Evolutionary conservation across 2,329 filamentous ascomycete species (phyloP).

Genomic region (Volutella citrinella): DNA sequence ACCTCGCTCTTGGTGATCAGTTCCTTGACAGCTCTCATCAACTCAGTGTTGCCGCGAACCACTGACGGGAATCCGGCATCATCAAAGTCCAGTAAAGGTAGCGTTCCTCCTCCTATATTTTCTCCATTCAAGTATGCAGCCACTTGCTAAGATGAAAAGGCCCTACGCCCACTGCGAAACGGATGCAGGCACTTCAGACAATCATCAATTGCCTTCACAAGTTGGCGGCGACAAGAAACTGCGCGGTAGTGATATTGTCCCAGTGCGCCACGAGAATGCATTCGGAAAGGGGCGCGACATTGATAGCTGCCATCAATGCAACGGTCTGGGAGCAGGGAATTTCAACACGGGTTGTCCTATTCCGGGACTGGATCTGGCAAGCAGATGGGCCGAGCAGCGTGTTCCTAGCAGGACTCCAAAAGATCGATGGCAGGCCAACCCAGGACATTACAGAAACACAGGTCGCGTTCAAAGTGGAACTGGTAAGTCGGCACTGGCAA

Average conservation of each 20-base stretch:
- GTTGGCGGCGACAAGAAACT: conserved; percentile 68
- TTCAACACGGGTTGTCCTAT: conserved; percentile 70
- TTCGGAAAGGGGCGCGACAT: conserved; percentile 59
- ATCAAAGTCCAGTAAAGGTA: conserved; percentile 40
- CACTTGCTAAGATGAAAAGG: too few species aligned
- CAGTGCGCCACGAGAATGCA: conserved; percentile 83
- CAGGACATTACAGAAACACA: conserved; percentile 39
- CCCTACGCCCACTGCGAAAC: conserved; percentile 40
- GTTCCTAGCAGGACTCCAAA: conserved; percentile 63
- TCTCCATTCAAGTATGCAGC: too few species aligned
- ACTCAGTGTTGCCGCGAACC: conserved; percentile 69
- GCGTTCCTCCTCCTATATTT: too few species aligned
- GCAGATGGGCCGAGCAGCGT: conserved; percentile 45
- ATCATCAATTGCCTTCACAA: conserved; percentile 71
- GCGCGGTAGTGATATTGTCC: conserved; percentile 72
- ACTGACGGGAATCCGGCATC: conserved; percentile 37
- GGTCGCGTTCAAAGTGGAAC: conserved; percentile 48
- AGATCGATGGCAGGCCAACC: conserved; percentile 53
- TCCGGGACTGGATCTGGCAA: conserved; percentile 69
- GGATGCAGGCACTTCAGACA: conserved; percentile 53
- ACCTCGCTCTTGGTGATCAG: conserved; percentile 74
- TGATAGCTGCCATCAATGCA: conserved; percentile 73
- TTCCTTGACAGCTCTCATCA: conserved; percentile 72
- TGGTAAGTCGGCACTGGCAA: conserved; percentile 39
- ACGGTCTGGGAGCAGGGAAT: conserved; percentile 78